phyloP scores from a whole-genome alignment of 805 yeast species.

The Jamesozyma spencerorum region DNA sequence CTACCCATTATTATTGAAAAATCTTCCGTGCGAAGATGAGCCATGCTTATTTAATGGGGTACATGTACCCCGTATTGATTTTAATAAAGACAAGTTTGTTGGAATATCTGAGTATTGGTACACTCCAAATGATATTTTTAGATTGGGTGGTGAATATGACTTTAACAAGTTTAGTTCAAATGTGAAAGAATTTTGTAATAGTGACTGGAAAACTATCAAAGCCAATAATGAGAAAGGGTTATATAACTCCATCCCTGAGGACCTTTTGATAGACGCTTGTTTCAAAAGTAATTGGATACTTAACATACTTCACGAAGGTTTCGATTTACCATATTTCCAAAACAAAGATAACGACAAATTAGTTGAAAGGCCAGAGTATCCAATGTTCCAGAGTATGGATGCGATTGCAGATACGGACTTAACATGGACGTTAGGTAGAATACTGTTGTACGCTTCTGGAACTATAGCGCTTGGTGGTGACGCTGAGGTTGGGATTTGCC shows the following conservation, averaged over 20 bases:
- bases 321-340: conserved; percentile 66
- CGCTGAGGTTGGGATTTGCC: conserved; percentile 21
- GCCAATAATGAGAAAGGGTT: conserved; percentile 43
- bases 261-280: conserved; percentile 65
- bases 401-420: conserved; percentile 75
- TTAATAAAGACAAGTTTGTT: conserved; percentile 68
- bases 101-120: conserved; percentile 98
- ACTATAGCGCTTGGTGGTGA: conserved; percentile 33
- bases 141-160: conserved; percentile 82
- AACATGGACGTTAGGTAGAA: conserved; percentile 93
- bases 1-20: conserved; percentile 69
- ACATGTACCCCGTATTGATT: conserved; percentile 84
- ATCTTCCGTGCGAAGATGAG: conserved; percentile 71
- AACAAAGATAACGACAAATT: conserved; percentile 29
- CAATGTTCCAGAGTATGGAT: conserved; percentile 76
- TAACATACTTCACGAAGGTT: conserved; percentile 85
- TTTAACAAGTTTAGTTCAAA: conserved; percentile 57
- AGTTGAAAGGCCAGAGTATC: conserved; percentile 17
- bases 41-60: conserved; percentile 94
- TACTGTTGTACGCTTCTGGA: conserved; percentile 72
- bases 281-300: conserved; percentile 94
- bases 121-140: conserved; percentile 85
- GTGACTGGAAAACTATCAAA: conserved; percentile 56
- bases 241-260: conserved; percentile 48
- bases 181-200: conserved; percentile 65